These are phyloP conservation scores for Aspergillus sp. DNA, from an alignment of 2,329 filamentous ascomycete genomes.

Conservation along the genomic window DNA sequence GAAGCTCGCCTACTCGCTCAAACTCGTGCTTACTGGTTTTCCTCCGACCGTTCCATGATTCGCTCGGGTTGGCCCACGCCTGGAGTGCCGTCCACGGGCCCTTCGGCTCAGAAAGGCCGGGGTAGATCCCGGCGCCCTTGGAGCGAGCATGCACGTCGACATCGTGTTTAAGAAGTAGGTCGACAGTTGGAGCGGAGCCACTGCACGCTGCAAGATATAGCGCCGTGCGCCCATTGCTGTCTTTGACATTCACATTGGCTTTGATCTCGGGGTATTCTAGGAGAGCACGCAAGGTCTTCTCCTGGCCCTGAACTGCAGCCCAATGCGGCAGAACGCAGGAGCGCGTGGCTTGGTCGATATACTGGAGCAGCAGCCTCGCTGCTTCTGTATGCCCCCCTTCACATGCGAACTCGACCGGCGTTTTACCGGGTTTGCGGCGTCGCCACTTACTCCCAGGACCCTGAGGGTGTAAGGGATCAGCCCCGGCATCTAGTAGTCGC, in stretches of 20 bases:
- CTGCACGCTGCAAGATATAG: not conserved
- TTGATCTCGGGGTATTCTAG: not conserved
- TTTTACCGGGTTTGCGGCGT: not conserved
- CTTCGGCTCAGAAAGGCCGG: not conserved
- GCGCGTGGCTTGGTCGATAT: not conserved
- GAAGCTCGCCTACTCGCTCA: not conserved
- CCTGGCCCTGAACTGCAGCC: not conserved
- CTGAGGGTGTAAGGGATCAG: not conserved
- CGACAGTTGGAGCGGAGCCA: not conserved
- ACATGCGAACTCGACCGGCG: constrained; percentile 1
- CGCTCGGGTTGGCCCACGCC: not conserved
- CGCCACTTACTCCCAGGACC: not conserved
- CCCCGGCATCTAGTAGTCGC: not conserved
- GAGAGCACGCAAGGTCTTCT: not conserved
- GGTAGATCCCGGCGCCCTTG: not conserved
- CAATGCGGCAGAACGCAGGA: not conserved
- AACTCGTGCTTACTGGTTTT: not conserved
- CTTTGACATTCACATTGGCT: not conserved
- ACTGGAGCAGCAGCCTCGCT: not conserved
- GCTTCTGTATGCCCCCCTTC: not conserved
- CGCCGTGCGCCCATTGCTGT: not conserved
- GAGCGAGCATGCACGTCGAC: not conserved
- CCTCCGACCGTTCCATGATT: not conserved
- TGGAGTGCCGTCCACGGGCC: not conserved
- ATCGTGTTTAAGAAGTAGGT: not conserved